These are phyloP conservation scores for Tetrapyrgos nigripes DNA, from an alignment of 1,284 basidiomycete species.

Conservation along the genomic window DNA sequence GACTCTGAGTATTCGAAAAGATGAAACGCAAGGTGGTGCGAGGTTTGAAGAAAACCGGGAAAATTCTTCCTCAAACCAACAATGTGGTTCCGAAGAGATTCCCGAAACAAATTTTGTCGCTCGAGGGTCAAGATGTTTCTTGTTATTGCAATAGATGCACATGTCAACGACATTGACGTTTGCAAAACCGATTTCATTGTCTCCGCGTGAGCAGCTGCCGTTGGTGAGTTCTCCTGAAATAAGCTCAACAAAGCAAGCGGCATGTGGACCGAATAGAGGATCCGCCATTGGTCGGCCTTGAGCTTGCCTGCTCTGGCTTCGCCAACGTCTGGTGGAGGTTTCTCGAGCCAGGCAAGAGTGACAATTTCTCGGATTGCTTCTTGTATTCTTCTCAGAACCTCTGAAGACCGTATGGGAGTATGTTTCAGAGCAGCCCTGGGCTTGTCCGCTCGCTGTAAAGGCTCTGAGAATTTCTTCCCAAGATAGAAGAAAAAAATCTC, in stretches of 20 bases:
- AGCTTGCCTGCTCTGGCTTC: not conserved
- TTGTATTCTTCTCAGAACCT: not conserved
- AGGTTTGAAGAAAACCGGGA: not conserved
- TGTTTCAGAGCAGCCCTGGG: not conserved
- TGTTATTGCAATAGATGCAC: not conserved
- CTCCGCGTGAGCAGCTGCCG: not conserved
- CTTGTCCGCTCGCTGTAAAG: not conserved
- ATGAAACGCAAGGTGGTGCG: slow-evolving; percentile 6
- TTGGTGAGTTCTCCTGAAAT: not conserved
- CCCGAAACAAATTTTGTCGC: not conserved
- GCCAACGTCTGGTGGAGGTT: not conserved
- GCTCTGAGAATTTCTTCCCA: not conserved
- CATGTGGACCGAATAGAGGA: not conserved
- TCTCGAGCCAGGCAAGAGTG: not conserved
- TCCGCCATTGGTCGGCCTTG: slow-evolving; percentile 3
- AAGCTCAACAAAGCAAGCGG: slow-evolving; percentile 1
- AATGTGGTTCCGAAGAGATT: not conserved
- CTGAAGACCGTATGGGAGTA: not conserved
- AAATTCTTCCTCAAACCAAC: slow-evolving; percentile 1
- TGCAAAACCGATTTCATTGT: not conserved
- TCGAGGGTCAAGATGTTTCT: not conserved
- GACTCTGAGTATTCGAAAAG: not conserved
- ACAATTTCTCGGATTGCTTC: not conserved
- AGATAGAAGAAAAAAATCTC: not conserved
- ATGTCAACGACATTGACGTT: slow-evolving; percentile 1